Evolutionary conservation across 2,329 filamentous ascomycete genomes (phyloP).

Genomic region (Monilinia aucupariae): DNA sequence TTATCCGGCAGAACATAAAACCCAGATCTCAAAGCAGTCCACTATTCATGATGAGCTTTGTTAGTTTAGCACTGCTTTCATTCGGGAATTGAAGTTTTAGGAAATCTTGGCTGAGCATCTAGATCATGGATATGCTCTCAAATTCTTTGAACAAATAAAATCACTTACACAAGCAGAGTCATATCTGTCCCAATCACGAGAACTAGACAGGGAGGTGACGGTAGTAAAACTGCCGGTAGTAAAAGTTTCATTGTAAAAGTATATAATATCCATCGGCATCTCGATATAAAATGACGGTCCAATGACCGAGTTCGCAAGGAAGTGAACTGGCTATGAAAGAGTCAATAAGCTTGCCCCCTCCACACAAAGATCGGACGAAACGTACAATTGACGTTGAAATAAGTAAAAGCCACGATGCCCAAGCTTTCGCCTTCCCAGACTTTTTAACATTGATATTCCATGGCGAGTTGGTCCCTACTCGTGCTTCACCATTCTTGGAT

Average conservation of each 20-base stretch:
- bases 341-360: neutral
- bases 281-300: conserved; percentile 24
- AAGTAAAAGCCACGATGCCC: conserved; percentile 23
- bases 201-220: neutral
- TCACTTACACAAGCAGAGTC: conserved; percentile 16
- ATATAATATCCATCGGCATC: conserved; percentile 19
- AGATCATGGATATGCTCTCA: neutral
- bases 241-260: neutral
- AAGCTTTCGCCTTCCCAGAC: conserved; percentile 21
- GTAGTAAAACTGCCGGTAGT: too few species aligned
- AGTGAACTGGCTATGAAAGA: conserved; percentile 22
- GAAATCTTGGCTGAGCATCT: neutral
- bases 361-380: neutral
- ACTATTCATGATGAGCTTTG: conserved; percentile 11
- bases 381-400: conserved; percentile 25
- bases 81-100: neutral
- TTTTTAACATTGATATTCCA: conserved; percentile 26
- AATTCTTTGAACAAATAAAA: neutral
- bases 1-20: conserved; percentile 18
- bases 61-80: neutral
- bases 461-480: conserved; percentile 24
- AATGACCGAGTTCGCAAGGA: conserved; percentile 26
- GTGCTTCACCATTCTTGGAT: conserved; percentile 23
- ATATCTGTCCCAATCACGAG: neutral
- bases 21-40: conserved; percentile 21